Evolutionary conservation across 2,329 filamentous ascomycete genomes (phyloP).

Genomic region (Torrubiella hemipterigena): DNA sequence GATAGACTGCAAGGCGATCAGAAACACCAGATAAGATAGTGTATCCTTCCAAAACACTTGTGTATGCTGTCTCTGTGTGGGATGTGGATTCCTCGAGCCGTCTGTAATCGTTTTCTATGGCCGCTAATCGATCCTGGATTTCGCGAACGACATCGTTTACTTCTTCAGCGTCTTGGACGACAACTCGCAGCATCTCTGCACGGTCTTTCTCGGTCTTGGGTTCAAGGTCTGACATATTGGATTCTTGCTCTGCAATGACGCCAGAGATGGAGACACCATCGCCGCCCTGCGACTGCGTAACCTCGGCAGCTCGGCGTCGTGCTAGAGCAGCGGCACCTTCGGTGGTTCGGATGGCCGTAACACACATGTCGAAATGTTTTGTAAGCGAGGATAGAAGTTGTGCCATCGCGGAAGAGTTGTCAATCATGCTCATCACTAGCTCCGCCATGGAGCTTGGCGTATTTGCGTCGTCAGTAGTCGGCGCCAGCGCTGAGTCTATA

Average conservation of each 20-base stretch:
- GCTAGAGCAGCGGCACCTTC: constrained; percentile 65
- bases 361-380: constrained; percentile 84
- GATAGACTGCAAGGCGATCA: constrained; percentile 50
- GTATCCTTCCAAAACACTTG: constrained; percentile 50
- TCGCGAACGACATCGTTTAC: constrained; percentile 56
- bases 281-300: constrained; percentile 31
- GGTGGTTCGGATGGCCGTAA: constrained; percentile 81
- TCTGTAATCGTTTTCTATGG: constrained; percentile 63
- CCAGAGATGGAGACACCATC: constrained; percentile 52
- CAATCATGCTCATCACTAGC: constrained; percentile 52
- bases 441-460: constrained; percentile 29
- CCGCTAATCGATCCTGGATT: constrained; percentile 61
- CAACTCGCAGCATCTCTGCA: constrained; percentile 69
- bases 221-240: constrained; percentile 41
- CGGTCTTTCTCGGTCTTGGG: constrained; percentile 67
- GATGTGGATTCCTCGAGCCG: constrained; percentile 52
- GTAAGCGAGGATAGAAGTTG: constrained; percentile 69
- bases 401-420: constrained; percentile 73
- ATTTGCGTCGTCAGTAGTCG: constrained; percentile 17
- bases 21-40: constrained; percentile 56
- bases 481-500: constrained; percentile 21
- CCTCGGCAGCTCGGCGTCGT: constrained; percentile 55
- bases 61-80: constrained; percentile 33
- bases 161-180: constrained; percentile 57
- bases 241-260: constrained; percentile 48